Conservation (phyloP, 2,329 filamentous ascomycete species). For the Macrophomina tecta region DNA sequence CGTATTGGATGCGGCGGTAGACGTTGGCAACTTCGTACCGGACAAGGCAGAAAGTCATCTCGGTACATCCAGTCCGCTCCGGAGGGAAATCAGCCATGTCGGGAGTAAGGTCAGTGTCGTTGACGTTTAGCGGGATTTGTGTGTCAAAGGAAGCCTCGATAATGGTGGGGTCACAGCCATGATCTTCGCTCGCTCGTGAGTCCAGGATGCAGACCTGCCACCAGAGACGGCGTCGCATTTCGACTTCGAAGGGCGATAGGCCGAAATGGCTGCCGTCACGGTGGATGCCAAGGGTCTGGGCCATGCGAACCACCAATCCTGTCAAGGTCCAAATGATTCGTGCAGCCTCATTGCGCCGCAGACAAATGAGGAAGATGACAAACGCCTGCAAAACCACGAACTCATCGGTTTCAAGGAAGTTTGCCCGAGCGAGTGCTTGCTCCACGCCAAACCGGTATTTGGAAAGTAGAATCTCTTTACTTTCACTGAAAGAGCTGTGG, state of each 20-base stretch:
- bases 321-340: conserved; percentile 64
- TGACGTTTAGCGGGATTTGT: conserved; percentile 62
- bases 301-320: conserved; percentile 64
- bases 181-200: conserved; percentile 65
- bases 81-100: conserved; percentile 56
- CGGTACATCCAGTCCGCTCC: conserved; percentile 60
- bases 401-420: conserved; percentile 67
- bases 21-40: conserved; percentile 59
- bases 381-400: conserved; percentile 67
- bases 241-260: conserved; percentile 64
- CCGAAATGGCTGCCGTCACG: conserved; percentile 63
- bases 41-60: conserved; percentile 64
- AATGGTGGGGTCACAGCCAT: conserved; percentile 67
- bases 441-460: conserved; percentile 69
- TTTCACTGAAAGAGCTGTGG: conserved; percentile 56
- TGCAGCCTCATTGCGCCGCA: conserved; percentile 58
- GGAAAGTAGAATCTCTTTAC: conserved; percentile 55
- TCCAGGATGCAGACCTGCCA: conserved; percentile 67
- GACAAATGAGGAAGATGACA: conserved; percentile 65
- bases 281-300: conserved; percentile 66
- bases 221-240: conserved; percentile 66
- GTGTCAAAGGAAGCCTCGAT: conserved; percentile 66
- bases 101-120: conserved; percentile 60
- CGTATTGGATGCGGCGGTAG: conserved; percentile 53
- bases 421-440: conserved; percentile 67